Evolutionary conservation across 1,139 yeast genomes (phyloP).

Genomic region (Blastobotrys persicus): DNA sequence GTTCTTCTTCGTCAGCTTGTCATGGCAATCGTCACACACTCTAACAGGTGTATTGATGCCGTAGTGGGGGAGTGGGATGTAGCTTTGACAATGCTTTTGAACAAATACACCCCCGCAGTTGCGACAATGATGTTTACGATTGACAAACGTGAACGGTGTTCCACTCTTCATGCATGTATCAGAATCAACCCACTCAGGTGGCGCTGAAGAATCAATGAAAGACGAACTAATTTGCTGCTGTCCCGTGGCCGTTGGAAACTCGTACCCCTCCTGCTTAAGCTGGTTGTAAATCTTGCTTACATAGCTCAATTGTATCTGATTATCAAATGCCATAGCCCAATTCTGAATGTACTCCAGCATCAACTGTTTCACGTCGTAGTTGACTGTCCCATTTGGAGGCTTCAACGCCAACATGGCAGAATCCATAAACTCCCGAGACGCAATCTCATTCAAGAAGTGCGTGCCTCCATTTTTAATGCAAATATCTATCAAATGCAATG

Average conservation of each 20-base stretch:
- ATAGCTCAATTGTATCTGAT: constrained; percentile 64
- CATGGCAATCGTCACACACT: constrained; percentile 88
- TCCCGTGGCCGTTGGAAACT: constrained; percentile 50
- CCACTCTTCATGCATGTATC: constrained; percentile 96
- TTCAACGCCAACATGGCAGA: constrained; percentile 42
- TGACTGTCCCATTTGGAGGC: constrained; percentile 38
- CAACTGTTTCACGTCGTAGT: constrained; percentile 56
- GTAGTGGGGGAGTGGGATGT: constrained; percentile 67
- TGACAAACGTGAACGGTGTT: constrained; percentile 70
- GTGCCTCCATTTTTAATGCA: constrained; percentile 93
- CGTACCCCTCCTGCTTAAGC: constrained; percentile 58
- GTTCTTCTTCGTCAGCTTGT: constrained; percentile 41
- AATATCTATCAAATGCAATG: constrained; percentile 75
- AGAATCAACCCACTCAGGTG: constrained; percentile 97
- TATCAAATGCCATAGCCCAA: constrained; percentile 74
- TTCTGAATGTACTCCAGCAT: constrained; percentile 67
- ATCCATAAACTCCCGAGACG: constrained; percentile 86
- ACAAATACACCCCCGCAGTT: constrained; percentile 96
- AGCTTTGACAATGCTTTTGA: constrained; percentile 74
- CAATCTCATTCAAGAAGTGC: constrained; percentile 75
- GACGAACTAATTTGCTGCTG: constrained; percentile 42
- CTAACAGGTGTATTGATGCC: constrained; percentile 90
- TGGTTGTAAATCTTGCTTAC: constrained; percentile 61
- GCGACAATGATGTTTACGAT: constrained; percentile 93
- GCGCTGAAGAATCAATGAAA: constrained; percentile 84